phyloP scores from a whole-genome alignment of 2,329 filamentous ascomycete species.

The Colletotrichum neosansevieriae region DNA sequence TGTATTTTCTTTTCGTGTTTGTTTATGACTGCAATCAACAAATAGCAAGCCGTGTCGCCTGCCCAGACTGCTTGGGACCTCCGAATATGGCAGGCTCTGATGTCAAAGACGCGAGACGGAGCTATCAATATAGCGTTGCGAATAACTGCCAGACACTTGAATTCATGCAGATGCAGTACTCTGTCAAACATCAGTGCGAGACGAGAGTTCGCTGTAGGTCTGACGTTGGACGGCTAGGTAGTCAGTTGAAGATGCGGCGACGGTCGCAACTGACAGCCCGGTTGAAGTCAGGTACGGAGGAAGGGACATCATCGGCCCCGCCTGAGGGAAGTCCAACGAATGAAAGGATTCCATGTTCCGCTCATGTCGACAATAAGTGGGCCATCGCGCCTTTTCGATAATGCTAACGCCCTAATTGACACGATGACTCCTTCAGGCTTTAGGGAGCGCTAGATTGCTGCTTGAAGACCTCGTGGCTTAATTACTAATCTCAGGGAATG shows the following conservation, averaged over 20 bases:
- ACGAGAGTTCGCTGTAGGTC: constrained; percentile 16
- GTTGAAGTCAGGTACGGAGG: not conserved
- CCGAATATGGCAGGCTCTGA: constrained; percentile 1
- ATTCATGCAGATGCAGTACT: too few relatives aligned
- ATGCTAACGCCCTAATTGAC: constrained; percentile 24
- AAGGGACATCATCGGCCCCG: constrained; percentile 17
- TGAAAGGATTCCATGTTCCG: not conserved
- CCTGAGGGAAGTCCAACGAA: constrained; percentile 13
- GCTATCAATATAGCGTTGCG: not conserved
- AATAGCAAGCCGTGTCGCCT: not conserved
- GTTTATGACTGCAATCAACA: not conserved
- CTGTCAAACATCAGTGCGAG: not conserved
- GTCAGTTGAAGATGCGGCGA: not conserved
- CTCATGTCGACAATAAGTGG: constrained; percentile 7
- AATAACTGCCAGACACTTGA: too few relatives aligned
- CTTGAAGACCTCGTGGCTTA: too few relatives aligned
- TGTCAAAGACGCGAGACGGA: constrained; percentile 15
- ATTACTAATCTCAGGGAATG: too few relatives aligned
- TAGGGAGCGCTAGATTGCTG: not conserved
- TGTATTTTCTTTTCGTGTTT: constrained; percentile 3
- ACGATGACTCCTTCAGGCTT: constrained; percentile 29
- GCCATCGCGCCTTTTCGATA: constrained; percentile 22
- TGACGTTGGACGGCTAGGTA: constrained; percentile 10
- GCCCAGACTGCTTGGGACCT: constrained; percentile 16
- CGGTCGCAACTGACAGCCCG: not conserved